These are phyloP conservation scores for Boletus reticuloceps DNA, from an alignment of 768 basidiomycete species.

Conservation along the genomic window DNA sequence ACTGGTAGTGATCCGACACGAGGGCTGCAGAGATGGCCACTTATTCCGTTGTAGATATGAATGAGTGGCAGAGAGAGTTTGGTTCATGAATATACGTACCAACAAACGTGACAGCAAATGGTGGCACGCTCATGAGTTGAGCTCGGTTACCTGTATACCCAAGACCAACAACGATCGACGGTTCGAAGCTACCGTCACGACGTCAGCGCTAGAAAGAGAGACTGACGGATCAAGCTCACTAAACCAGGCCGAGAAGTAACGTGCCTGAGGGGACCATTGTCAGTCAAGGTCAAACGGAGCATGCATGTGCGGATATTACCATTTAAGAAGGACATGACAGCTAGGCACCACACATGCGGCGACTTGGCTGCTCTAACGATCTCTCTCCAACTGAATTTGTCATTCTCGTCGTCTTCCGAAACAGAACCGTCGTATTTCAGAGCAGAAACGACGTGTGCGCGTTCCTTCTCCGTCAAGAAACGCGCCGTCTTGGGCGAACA, in stretches of 20 bases:
- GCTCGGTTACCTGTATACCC: conserved; percentile 53
- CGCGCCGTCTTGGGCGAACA: conserved; percentile 40
- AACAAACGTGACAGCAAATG: conserved; percentile 49
- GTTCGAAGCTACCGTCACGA: conserved; percentile 53
- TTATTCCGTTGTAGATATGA: neutral
- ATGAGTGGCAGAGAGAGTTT: neutral
- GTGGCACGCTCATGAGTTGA: conserved; percentile 63
- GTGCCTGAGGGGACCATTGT: conserved; percentile 14
- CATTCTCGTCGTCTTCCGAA: conserved; percentile 41
- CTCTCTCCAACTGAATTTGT: conserved; percentile 57
- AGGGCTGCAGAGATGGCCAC: conserved; percentile 33
- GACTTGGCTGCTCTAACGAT: conserved; percentile 46
- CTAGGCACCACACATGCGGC: conserved; percentile 54
- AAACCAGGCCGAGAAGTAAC: conserved; percentile 15
- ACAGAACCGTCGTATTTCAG: conserved; percentile 28
- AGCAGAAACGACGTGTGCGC: conserved; percentile 38
- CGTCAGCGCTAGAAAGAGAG: conserved; percentile 35
- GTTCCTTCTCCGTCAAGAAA: conserved; percentile 55
- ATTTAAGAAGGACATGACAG: conserved; percentile 49
- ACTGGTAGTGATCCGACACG: conserved; percentile 52
- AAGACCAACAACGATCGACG: conserved; percentile 57
- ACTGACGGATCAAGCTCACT: conserved; percentile 17
- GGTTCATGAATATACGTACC: conserved; percentile 33
- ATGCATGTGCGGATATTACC: conserved; percentile 30
- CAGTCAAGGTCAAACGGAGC: neutral